Percentiles rank a stretch among this genome's conserved stretches.
phyloP scores from a whole-genome alignment of 768 basidiomycete species.

The Auricularia sp. region DNA sequence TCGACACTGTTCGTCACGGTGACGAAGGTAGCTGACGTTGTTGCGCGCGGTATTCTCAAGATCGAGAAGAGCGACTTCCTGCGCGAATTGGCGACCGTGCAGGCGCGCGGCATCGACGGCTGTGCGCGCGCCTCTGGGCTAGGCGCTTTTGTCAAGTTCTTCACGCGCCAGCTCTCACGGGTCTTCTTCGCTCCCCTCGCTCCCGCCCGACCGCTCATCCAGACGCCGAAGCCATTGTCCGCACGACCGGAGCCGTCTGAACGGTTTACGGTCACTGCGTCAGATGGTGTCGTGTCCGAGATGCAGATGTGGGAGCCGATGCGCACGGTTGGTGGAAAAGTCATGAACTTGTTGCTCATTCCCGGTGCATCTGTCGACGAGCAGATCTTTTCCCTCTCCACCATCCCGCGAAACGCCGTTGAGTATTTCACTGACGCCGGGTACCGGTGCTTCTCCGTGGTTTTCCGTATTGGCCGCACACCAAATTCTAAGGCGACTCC shows the following conservation, averaged over 20 bases:
- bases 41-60: not conserved
- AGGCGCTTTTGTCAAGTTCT: not conserved
- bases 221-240: not conserved
- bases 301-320: not conserved
- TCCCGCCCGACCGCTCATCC: not conserved
- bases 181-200: not conserved
- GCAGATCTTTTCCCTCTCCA: not conserved
- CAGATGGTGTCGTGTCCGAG: not conserved
- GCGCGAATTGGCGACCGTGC: not conserved
- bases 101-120: not conserved
- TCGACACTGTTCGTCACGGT: conserved; percentile 3
- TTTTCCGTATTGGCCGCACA: not conserved
- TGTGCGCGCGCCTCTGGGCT: not conserved
- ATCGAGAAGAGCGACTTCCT: conserved; percentile 1
- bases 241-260: not conserved
- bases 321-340: not conserved
- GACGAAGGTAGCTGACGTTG: not conserved
- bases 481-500: not conserved
- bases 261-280: not conserved
- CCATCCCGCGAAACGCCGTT: conserved; percentile 1
- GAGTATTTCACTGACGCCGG: conserved; percentile 1
- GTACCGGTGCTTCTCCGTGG: conserved; percentile 1
- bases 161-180: not conserved
- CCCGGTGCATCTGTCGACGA: not conserved
- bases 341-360: not conserved